Evolutionary conservation across 495 filamentous ascomycete species (phyloP), one percentile per base, ranked within the genome.

Genomic region (Talaromyces proteolyticus): DNA sequence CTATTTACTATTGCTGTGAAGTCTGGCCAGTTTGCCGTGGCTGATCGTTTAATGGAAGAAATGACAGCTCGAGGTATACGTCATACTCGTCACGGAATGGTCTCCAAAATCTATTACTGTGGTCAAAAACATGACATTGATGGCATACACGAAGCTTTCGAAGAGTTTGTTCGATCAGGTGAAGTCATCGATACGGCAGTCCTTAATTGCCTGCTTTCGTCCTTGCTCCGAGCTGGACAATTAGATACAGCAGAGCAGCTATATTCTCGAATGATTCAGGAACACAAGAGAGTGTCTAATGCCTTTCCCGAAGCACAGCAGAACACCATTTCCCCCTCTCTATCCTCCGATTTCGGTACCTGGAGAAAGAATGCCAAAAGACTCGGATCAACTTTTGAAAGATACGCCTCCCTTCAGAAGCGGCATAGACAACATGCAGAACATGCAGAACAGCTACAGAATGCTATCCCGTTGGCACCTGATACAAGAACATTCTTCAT

Each of bases 1-100:
- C 79, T 98, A 23, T 96, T 96, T 54, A 88, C 95, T 59, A 77
- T 88, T 14, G 91, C 92, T 24, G 80, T 87, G 41, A 94, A 91
- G 64, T 81, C 90, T 1, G 82, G 85, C 18, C 91, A 93, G 56
- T 92, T 86, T 47, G 68, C 68, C 2, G 80, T 97, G 34, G 90
- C 88, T 1, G 86, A 95, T 56, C 87, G 88, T 67, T 76, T 97
- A 11, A 76, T 91, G 53, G 72, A 79, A 46, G 92, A 97, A 66
- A 91, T 96, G 83, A 64, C 73, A 21, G 71, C 58, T 7, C 85
- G 93, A 25, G 73, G 78, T 0, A 63, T 91, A 44, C 50, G 57
- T 7, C 80, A 82, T 49, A 84, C 84, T 58, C 82, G 92, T 22
- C 87, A 80, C 60, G 87, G 90, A 41, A 83, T 89, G 54, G 82